These are phyloP conservation scores for Aquilaria sinensis DNA, from an alignment of 345 rosid genomes.

Conservation along the genomic window DNA sequence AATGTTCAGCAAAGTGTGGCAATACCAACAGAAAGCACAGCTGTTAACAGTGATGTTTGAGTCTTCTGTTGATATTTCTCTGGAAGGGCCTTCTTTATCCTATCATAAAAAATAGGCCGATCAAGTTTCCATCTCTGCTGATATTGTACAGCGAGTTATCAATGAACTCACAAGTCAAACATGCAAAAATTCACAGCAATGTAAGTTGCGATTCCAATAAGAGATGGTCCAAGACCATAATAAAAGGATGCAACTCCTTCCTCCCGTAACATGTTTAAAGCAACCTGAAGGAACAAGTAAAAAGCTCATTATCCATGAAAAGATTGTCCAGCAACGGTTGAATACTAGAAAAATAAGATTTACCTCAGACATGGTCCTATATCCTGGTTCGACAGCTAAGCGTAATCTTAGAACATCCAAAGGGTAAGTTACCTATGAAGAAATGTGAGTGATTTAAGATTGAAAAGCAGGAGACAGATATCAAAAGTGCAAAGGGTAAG, in stretches of 20 bases:
- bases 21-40: slow-evolving; percentile 70
- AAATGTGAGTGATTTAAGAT: no score
- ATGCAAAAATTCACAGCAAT: slow-evolving; percentile 95
- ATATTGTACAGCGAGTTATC: neutral
- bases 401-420: no score
- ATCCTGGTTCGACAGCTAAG: slow-evolving; percentile 92
- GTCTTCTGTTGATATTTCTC: slow-evolving; percentile 72
- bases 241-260: slow-evolving; percentile 88
- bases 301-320: slow-evolving; percentile 9
- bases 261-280: slow-evolving; percentile 86
- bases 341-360: slow-evolving; percentile 8
- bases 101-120: slow-evolving; percentile 25
- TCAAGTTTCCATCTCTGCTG: neutral
- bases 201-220: slow-evolving; percentile 87
- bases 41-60: slow-evolving; percentile 75
- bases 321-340: slow-evolving; percentile 1
- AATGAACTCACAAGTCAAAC: slow-evolving; percentile 77
- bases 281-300: slow-evolving; percentile 45
- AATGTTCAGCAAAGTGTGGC: slow-evolving; percentile 35
- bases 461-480: no score
- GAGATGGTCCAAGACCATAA: slow-evolving; percentile 94
- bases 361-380: slow-evolving; percentile 84
- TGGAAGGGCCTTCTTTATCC: slow-evolving; percentile 90
- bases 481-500: no score
- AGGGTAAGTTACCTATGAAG: no score